Conservation (phyloP, 164 flowering plant species). For the Dillenia turbinata region DNA sequence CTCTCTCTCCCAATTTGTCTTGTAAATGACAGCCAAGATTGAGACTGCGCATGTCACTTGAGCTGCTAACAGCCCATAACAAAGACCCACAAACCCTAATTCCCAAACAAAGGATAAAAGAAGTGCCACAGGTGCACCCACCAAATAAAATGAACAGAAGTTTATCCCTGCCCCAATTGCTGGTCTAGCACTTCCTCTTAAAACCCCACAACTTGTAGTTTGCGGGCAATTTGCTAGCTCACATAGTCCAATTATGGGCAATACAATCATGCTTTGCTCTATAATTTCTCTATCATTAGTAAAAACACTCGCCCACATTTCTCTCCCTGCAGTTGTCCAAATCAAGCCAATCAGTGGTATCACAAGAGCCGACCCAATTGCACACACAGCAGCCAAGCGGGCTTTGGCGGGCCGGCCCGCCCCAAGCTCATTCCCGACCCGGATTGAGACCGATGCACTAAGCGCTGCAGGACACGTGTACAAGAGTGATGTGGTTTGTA, state of each 20-base stretch:
- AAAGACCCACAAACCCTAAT: conserved; percentile 71
- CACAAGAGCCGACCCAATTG: conserved; percentile 41
- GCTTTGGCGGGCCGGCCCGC: conserved; percentile 64
- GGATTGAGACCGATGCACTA: conserved; percentile 63
- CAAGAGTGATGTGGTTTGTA: conserved; percentile 92
- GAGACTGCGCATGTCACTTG: conserved; percentile 68
- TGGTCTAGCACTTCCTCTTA: conserved; percentile 84
- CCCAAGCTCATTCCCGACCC: conserved; percentile 88
- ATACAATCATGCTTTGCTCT: conserved; percentile 42
- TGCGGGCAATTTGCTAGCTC: conserved; percentile 95
- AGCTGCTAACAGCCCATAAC: conserved; percentile 88
- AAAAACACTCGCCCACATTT: conserved; percentile 68
- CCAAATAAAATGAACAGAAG: conserved; percentile 78
- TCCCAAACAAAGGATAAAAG: conserved; percentile 45
- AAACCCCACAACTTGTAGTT: conserved; percentile 86
- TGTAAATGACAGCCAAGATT: conserved; percentile 46
- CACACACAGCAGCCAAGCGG: conserved; percentile 43
- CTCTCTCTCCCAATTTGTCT: conserved; percentile 80
- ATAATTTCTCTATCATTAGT: conserved; percentile 60
- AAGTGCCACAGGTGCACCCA: conserved; percentile 78
- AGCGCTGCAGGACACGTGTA: conserved; percentile 76
- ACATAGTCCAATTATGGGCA: conserved; percentile 83
- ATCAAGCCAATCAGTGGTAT: conserved; percentile 45
- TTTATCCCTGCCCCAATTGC: conserved; percentile 64
- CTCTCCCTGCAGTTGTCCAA: conserved; percentile 55